Evolutionary conservation across 106 monocot species (phyloP).

Genomic region (Chionographis japonica): DNA sequence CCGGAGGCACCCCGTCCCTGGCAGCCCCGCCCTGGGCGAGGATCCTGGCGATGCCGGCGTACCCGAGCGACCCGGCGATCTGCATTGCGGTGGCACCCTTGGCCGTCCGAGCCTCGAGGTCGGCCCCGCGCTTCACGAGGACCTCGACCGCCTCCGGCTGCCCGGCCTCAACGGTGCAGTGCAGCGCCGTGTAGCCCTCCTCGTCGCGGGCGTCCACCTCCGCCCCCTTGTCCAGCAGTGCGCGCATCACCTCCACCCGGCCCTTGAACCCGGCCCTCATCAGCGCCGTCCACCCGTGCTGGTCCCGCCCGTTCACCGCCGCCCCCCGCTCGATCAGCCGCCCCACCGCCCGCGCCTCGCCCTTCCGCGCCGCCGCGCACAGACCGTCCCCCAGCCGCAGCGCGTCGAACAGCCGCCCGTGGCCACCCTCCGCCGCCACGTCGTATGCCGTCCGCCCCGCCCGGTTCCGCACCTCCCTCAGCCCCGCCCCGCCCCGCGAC

Average conservation of each 20-base stretch:
- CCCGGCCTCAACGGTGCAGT: conserved; percentile 18
- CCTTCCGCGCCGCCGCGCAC: conserved; percentile 19
- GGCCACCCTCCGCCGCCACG: conserved; percentile 14
- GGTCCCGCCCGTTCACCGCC: conserved; percentile 14
- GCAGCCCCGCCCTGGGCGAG: conserved; percentile 1
- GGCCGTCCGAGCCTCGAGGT: conserved; percentile 10
- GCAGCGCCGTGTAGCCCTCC: conserved; percentile 23
- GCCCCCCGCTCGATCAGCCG: conserved; percentile 10
- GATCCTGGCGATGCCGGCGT: conserved; percentile 10
- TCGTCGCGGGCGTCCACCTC: conserved; percentile 15
- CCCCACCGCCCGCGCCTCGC: conserved; percentile 3
- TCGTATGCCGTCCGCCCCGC: conserved; percentile 18
- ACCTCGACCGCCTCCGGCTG: conserved; percentile 17
- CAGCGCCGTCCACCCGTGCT: conserved; percentile 25
- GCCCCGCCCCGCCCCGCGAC: background rate
- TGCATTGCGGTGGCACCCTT: conserved; percentile 13
- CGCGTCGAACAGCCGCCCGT: conserved; percentile 7
- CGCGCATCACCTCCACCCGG: conserved; percentile 6
- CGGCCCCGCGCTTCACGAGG: conserved; percentile 12
- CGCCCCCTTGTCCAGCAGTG: conserved; percentile 14
- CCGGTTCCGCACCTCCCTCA: background rate
- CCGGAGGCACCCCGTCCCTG: background rate
- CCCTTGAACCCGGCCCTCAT: conserved; percentile 24
- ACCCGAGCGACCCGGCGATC: conserved; percentile 10
- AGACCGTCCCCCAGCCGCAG: conserved; percentile 9